These are phyloP conservation scores for Amylostereum areolatum DNA, from an alignment of 1,284 basidiomycete species.

Conservation along the genomic window DNA sequence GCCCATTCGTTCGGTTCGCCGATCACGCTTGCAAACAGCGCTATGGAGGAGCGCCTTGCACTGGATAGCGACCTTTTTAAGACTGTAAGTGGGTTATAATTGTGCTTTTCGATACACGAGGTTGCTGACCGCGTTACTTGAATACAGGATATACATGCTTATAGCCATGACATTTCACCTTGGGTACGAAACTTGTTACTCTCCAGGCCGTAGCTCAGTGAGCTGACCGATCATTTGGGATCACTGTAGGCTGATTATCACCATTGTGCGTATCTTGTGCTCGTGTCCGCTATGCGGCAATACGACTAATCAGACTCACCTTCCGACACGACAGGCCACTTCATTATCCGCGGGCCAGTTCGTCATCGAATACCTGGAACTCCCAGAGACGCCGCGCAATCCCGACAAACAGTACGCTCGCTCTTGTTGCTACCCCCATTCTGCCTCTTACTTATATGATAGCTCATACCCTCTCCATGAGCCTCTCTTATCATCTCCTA, in stretches of 20 bases:
- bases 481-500: conserved; percentile 27
- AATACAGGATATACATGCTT: conserved; percentile 59
- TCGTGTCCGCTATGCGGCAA: not conserved
- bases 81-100: conserved; percentile 44
- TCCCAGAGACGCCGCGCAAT: conserved; percentile 7
- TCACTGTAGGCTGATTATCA: conserved; percentile 40
- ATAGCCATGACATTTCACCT: conserved; percentile 62
- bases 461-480: conserved; percentile 26
- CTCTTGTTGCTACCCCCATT: not conserved
- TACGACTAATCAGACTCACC: not conserved
- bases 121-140: not conserved
- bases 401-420: conserved; percentile 17
- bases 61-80: conserved; percentile 46
- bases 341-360: conserved; percentile 50
- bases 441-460: not conserved
- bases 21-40: conserved; percentile 37
- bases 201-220: not conserved
- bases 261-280: conserved; percentile 37
- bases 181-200: conserved; percentile 40
- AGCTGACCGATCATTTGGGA: not conserved
- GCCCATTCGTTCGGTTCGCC: conserved; percentile 25
- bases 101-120: not conserved
- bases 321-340: conserved; percentile 35
- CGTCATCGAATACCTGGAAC: conserved; percentile 39
- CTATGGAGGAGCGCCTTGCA: conserved; percentile 51